These are phyloP conservation scores for Parsonsia alboflavescens DNA, from an alignment of 257 asterid species.

Conservation along the genomic window DNA sequence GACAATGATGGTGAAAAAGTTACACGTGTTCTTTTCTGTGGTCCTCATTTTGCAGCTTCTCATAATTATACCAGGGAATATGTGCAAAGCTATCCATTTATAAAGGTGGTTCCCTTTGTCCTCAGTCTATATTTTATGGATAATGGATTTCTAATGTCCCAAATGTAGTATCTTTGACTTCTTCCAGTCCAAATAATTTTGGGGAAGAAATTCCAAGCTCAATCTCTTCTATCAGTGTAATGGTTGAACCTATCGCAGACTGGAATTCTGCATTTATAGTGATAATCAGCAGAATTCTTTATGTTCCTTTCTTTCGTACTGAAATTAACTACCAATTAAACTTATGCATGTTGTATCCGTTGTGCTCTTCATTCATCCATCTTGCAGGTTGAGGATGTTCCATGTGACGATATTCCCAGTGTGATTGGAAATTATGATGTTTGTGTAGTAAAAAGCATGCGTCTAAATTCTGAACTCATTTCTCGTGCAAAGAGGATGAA, in stretches of 20 bases:
- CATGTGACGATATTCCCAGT: conserved; percentile 55
- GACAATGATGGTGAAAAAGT: conserved; percentile 17
- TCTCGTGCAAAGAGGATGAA: conserved; percentile 72
- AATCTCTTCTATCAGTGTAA: background rate
- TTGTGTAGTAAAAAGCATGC: conserved; percentile 65
- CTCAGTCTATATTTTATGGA: background rate
- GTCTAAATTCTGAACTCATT: conserved; percentile 60
- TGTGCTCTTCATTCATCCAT: background rate
- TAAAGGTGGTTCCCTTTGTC: conserved; percentile 43
- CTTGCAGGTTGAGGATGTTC: conserved; percentile 69
- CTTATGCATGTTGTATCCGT: background rate
- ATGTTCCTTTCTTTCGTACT: background rate
- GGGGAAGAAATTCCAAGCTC: background rate
- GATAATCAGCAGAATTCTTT: background rate
- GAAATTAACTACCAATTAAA: background rate
- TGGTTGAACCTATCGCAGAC: background rate
- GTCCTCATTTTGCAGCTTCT: conserved; percentile 71
- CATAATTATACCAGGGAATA: conserved; percentile 71
- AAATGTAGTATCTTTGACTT: background rate
- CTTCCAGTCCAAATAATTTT: background rate
- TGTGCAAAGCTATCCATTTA: conserved; percentile 51
- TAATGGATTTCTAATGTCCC: background rate
- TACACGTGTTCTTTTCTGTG: conserved; percentile 80
- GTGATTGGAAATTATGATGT: conserved; percentile 71
- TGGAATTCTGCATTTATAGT: background rate